Conservation (phyloP, 768 basidiomycete genomes). For the Cubamyces sp. region DNA sequence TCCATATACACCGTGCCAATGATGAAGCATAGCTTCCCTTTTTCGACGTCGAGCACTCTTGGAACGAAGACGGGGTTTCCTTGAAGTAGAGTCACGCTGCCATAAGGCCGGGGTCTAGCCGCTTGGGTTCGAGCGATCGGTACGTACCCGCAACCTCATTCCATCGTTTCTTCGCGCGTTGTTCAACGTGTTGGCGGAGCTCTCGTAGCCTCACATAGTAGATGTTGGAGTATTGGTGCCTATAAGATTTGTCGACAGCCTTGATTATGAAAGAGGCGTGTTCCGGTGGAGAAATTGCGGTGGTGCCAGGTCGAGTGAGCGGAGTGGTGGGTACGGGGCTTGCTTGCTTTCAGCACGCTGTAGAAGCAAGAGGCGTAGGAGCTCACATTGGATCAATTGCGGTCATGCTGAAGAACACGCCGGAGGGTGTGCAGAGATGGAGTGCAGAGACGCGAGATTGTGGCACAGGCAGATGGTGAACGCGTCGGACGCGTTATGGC, state of each 20-base stretch:
- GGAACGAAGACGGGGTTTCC: slow-evolving; percentile 73
- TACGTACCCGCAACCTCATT: slow-evolving; percentile 44
- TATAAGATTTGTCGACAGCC: slow-evolving; percentile 54
- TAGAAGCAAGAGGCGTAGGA: background rate
- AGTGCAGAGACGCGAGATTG: background rate
- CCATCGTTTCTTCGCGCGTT: slow-evolving; percentile 57
- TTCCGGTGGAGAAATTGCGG: slow-evolving; percentile 33
- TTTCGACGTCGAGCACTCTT: slow-evolving; percentile 84
- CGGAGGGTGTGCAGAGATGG: background rate
- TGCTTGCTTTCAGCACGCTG: background rate
- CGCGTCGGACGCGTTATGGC: background rate
- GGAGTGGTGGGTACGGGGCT: slow-evolving; percentile 33
- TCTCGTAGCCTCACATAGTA: slow-evolving; percentile 64
- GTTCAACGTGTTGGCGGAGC: slow-evolving; percentile 51
- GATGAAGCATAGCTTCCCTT: slow-evolving; percentile 85
- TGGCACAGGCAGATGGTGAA: background rate
- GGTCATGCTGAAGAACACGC: slow-evolving; percentile 11
- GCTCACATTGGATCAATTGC: slow-evolving; percentile 18
- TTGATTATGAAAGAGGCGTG: slow-evolving; percentile 48
- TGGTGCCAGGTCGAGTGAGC: slow-evolving; percentile 36
- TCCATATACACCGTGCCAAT: slow-evolving; percentile 98
- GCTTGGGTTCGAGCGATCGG: too few species aligned
- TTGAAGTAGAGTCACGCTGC: slow-evolving; percentile 32
- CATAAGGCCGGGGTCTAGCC: too few species aligned
- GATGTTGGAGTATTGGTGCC: slow-evolving; percentile 73